Evolutionary conservation across 2,329 filamentous ascomycete species (phyloP).

Genomic region (Hypocreales sp.): DNA sequence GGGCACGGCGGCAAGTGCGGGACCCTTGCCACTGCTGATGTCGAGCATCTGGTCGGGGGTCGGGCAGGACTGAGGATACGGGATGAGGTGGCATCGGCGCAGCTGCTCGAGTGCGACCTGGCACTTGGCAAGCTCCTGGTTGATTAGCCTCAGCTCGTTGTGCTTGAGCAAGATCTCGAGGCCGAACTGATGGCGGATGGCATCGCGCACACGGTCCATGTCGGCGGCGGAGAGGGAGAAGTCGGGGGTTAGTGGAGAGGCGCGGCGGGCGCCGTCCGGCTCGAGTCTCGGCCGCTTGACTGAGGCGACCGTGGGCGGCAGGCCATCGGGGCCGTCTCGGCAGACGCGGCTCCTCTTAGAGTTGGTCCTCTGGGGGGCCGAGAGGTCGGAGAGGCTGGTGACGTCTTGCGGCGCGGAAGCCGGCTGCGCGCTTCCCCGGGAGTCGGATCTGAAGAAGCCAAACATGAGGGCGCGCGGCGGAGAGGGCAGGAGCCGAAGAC

Average conservation of each 20-base stretch:
- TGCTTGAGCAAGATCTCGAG: conserved; percentile 90
- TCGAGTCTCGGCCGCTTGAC: conserved; percentile 28
- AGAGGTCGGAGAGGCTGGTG: not conserved
- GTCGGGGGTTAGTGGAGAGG: not conserved
- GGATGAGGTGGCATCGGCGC: conserved; percentile 80
- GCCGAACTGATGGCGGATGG: conserved; percentile 75
- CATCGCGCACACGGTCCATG: conserved; percentile 46
- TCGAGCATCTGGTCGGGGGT: conserved; percentile 52
- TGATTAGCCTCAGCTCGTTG: conserved; percentile 81
- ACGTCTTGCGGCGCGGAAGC: no score
- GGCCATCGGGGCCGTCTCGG: conserved; percentile 14
- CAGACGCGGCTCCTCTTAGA: conserved; percentile 14
- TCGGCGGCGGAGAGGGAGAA: conserved; percentile 8
- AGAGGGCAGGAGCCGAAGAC: no score
- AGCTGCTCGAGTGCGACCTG: conserved; percentile 88
- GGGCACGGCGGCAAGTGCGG: conserved; percentile 45
- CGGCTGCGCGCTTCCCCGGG: conserved; percentile 41
- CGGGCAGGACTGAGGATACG: conserved; percentile 61
- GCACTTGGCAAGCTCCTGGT: conserved; percentile 92
- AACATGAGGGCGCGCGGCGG: conserved; percentile 47
- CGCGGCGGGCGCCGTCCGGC: conserved; percentile 4
- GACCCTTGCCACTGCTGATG: conserved; percentile 60
- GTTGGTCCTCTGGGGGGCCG: conserved; percentile 23
- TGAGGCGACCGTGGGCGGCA: conserved; percentile 10
- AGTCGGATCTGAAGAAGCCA: conserved; percentile 43